Evolutionary conservation across 306 rosid genomes (phyloP).

Genomic region (Pterocarpus macrocarpus): DNA sequence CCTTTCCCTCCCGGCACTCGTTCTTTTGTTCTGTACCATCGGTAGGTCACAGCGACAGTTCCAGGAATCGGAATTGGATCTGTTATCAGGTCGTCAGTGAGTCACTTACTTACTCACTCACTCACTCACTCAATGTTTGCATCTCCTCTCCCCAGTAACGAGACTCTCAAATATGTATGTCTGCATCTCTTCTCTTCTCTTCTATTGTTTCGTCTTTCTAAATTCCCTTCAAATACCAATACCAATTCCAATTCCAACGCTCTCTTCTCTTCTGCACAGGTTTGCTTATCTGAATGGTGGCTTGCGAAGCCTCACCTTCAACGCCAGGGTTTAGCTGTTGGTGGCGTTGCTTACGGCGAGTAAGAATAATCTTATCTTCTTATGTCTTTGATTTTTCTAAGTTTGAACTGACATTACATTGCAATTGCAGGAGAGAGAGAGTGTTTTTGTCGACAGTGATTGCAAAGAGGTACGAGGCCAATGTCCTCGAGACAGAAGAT

Average conservation of each 20-base stretch:
- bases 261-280: slow-evolving; percentile 18
- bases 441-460: slow-evolving; percentile 43
- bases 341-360: slow-evolving; percentile 50
- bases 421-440: slow-evolving; percentile 44
- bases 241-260: no score
- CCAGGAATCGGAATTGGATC: background rate
- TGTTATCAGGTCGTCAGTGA: background rate
- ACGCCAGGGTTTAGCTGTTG: slow-evolving; percentile 51
- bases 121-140: background rate
- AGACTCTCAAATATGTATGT: background rate
- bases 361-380: background rate
- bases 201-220: no score
- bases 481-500: slow-evolving; percentile 52
- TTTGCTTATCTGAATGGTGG: slow-evolving; percentile 59
- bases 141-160: background rate
- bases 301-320: slow-evolving; percentile 39
- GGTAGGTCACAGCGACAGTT: no score
- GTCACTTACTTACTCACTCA: no score
- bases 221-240: background rate
- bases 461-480: slow-evolving; percentile 51
- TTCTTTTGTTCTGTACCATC: no score
- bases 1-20: no score
- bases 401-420: background rate
- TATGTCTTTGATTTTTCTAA: background rate
- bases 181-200: background rate